Percentiles rank a stretch among this genome's conserved stretches.
Evolutionary conservation across 345 rosid genomes (phyloP).

Genomic region (Salix suchowensis): DNA sequence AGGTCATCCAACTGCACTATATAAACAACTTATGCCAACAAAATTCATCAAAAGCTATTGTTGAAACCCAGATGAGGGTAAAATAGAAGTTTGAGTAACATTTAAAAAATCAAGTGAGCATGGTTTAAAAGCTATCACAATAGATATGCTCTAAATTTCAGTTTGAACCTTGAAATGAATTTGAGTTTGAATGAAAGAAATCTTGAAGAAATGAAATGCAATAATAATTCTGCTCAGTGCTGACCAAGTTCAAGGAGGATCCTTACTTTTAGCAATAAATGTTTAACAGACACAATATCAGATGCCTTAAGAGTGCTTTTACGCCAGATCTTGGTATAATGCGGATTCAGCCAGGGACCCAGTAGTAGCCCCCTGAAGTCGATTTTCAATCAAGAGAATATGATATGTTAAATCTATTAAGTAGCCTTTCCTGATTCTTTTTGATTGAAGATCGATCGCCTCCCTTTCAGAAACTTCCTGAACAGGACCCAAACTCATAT

Average conservation of each 20-base stretch:
- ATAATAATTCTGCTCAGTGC: neutral
- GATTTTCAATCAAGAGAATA: conserved; percentile 62
- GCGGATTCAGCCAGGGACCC: conserved; percentile 90
- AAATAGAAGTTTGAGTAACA: neutral
- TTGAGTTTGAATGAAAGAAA: neutral
- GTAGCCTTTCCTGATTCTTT: conserved; percentile 43
- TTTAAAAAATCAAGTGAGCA: neutral
- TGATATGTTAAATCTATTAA: conserved; percentile 46
- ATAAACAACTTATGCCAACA: neutral
- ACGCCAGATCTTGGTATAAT: conserved; percentile 59
- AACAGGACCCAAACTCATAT: conserved; percentile 43
- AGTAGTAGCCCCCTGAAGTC: conserved; percentile 77
- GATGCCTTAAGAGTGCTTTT: conserved; percentile 51
- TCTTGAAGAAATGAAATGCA: neutral
- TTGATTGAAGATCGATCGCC: conserved; percentile 33
- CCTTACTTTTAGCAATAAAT: conserved; percentile 58
- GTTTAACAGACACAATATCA: conserved; percentile 50
- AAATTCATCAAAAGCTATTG: neutral
- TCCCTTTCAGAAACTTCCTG: conserved; percentile 41
- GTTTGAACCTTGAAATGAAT: neutral
- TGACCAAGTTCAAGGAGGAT: neutral
- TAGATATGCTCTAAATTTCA: neutral
- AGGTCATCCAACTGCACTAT: neutral
- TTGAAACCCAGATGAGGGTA: neutral
- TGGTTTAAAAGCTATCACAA: neutral